Evolutionary conservation across 176 grass and related monocot species (phyloP).

Genomic region (Metroxylon sagu): DNA sequence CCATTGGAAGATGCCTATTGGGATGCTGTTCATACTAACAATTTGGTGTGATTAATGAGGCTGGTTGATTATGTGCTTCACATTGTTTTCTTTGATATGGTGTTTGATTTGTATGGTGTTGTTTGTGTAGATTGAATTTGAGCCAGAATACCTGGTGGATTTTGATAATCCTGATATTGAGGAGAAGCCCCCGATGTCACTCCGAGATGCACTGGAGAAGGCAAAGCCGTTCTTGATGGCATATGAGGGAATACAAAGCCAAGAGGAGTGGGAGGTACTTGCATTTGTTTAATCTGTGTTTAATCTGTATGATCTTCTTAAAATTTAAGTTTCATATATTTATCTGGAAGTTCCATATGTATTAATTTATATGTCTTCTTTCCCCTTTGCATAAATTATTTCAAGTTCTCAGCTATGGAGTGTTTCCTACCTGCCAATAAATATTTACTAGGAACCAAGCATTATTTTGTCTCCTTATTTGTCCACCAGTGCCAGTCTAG

Average conservation of each 20-base stretch:
- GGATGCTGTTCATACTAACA: conserved; percentile 47
- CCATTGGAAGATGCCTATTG: conserved; percentile 21
- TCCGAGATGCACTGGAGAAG: conserved; percentile 58
- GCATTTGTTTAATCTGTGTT: too few species aligned
- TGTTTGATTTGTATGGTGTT: conserved; percentile 11
- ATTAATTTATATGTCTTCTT: too few species aligned
- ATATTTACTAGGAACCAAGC: neutral
- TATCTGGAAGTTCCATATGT: too few species aligned
- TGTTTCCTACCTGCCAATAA: too few species aligned
- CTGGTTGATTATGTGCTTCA: neutral
- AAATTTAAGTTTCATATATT: too few species aligned
- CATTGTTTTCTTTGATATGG: conserved; percentile 2
- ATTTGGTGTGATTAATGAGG: conserved; percentile 36
- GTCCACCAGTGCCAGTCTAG: neutral
- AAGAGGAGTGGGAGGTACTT: conserved; percentile 89
- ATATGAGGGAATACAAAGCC: conserved; percentile 62
- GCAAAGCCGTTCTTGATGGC: conserved; percentile 78
- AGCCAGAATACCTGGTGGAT: conserved; percentile 57
- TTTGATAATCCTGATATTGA: conserved; percentile 72
- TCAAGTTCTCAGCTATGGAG: too few species aligned
- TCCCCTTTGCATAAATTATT: too few species aligned
- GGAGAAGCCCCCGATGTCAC: conserved; percentile 81
- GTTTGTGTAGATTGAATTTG: conserved; percentile 67
- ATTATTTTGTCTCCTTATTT: conserved; percentile 4
- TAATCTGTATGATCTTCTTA: too few species aligned